Evolutionary conservation across 257 asterid genomes (phyloP), one percentile per base, ranked within the genome.

Genomic region (Solanum tarapatanum): DNA sequence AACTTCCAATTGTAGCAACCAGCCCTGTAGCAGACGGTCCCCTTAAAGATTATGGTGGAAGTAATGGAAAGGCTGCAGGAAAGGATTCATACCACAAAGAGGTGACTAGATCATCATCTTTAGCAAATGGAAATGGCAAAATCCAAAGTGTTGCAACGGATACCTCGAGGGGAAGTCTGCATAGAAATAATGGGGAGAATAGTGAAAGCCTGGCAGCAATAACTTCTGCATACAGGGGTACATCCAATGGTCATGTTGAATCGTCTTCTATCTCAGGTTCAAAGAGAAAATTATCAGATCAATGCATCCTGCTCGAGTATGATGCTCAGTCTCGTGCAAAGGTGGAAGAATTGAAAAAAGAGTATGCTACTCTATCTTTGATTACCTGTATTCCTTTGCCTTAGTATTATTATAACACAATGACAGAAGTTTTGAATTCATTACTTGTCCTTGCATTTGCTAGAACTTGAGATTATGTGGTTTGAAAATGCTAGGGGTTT

Each of bases 301-400:
- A 94, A 51, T 92, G 94, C 90, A 87, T 92, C 87, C 93, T 94
- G 89, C 91, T 93, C 64, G 91, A 94, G 48, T 88, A 88, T 88
- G 98, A 94, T 85, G 91, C 90, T 62, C 91, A 91, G 87, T 95
- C 98, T 88, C 89, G 87, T 84, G 90, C 91, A 28, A 82, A 92
- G 89, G 93, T 96, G 91, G 98, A 94, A 89, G 95, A 93, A 26
- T 92, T 95, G 89, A 96, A 94, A 90, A 91, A 94, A 91, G 87
- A 84, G 99, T 97, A 94, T 74, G 99, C 89, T 91, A 58, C 69
- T 85, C n/a, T 76, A 30, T 72, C 75, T 87, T 79, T 74, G 84
- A 51, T 17, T 82, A 48, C 11, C 69, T 82, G 69, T 28, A 48
- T 11, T 82, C 26, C 70, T 48, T 13, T 19, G 39, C 85, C 41